A percentile compares a stretch with the other conserved stretches of the same genome.
Evolutionary conservation across 345 rosid genomes (phyloP).

Genomic region (Draba incana): DNA sequence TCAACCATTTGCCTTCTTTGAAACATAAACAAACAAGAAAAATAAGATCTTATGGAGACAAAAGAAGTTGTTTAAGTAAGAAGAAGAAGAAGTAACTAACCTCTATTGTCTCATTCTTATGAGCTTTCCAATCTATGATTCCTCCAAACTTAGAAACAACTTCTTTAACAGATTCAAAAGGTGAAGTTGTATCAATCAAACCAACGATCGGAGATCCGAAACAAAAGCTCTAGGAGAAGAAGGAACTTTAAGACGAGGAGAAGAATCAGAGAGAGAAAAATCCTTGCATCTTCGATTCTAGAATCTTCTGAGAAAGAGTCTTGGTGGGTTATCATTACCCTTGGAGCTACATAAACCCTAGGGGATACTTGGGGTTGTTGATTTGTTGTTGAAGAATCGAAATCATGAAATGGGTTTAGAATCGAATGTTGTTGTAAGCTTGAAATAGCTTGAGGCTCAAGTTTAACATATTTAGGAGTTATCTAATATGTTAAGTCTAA

Average conservation of each 20-base stretch:
- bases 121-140: slow-evolving; percentile 97
- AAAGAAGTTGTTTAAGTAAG: not conserved
- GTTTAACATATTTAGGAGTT: too few relatives aligned
- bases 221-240: slow-evolving; percentile 43
- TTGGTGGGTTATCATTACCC: slow-evolving; percentile 42
- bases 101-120: slow-evolving; percentile 78
- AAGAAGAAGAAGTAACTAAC: slow-evolving; percentile 37
- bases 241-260: slow-evolving; percentile 41
- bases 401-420: slow-evolving; percentile 37
- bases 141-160: slow-evolving; percentile 97
- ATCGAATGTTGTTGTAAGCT: too few relatives aligned
- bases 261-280: slow-evolving; percentile 16
- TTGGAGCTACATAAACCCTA: slow-evolving; percentile 41
- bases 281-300: slow-evolving; percentile 39
- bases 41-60: not conserved
- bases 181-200: slow-evolving; percentile 76
- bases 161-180: slow-evolving; percentile 88
- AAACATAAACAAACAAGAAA: not conserved
- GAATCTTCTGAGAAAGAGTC: slow-evolving; percentile 41
- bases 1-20: slow-evolving; percentile 84
- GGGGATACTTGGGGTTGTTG: not conserved
- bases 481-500: too few relatives aligned
- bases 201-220: slow-evolving; percentile 33
- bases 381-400: not conserved
- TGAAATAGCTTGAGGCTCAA: too few relatives aligned